phyloP scores from a whole-genome alignment of 306 rosid species.

The Heteromeles arbutifolia region DNA sequence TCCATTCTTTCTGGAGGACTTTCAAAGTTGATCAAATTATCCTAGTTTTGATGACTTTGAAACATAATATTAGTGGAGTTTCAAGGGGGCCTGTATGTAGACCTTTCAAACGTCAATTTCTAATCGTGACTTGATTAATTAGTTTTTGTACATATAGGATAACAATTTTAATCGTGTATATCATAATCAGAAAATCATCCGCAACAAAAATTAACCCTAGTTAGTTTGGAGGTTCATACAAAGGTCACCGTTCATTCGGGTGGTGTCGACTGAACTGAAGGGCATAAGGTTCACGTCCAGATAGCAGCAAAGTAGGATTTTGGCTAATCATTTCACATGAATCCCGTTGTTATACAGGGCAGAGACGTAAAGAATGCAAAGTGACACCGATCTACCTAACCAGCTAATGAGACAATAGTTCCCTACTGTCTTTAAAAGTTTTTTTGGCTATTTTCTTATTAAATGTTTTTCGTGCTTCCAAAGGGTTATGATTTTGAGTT shows the following conservation, averaged over 20 bases:
- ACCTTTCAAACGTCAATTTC: slow-evolving; percentile 48
- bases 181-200: slow-evolving; percentile 7
- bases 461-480: background rate
- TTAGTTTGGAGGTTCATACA: slow-evolving; percentile 2
- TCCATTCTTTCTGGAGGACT: slow-evolving; percentile 67
- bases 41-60: slow-evolving; percentile 36
- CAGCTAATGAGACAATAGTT: background rate
- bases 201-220: background rate
- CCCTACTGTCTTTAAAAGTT: background rate
- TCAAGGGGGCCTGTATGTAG: slow-evolving; percentile 66
- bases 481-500: background rate
- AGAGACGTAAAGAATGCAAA: slow-evolving; percentile 19
- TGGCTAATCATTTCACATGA: slow-evolving; percentile 41
- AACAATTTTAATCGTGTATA: slow-evolving; percentile 9
- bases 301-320: slow-evolving; percentile 27
- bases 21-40: slow-evolving; percentile 31
- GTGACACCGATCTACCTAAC: background rate
- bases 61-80: background rate
- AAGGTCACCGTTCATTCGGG: slow-evolving; percentile 31
- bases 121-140: slow-evolving; percentile 10
- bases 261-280: background rate
- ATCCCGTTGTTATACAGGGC: slow-evolving; percentile 4
- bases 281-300: background rate
- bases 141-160: slow-evolving; percentile 11
- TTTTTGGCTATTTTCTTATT: background rate